Percentiles rank a stretch among this genome's conserved stretches.
phyloP scores from a whole-genome alignment of 352 stramenopile genomes.

The Proteromonas lacertae region DNA sequence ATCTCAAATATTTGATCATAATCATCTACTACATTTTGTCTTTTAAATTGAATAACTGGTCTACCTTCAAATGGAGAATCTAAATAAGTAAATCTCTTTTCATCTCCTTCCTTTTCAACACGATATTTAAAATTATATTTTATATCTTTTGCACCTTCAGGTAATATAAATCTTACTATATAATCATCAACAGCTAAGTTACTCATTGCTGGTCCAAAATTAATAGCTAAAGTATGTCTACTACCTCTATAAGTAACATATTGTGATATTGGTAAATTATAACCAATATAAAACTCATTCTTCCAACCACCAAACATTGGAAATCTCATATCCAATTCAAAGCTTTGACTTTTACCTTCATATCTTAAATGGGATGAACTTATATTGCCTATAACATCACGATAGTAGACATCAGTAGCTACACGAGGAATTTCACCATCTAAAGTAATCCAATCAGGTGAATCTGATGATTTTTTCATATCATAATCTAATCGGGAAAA shows the following conservation, averaged over 20 bases:
- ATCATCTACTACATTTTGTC: constrained; percentile 32
- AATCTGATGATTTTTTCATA: constrained; percentile 15
- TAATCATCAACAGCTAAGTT: constrained; percentile 32
- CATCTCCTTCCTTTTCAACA: constrained; percentile 10
- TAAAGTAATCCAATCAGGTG: constrained; percentile 33
- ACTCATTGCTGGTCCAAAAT: constrained; percentile 37
- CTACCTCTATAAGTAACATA: too few species aligned
- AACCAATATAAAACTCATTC: constrained; percentile 42
- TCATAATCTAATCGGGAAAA: constrained; percentile 46
- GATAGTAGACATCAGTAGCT: constrained; percentile 45
- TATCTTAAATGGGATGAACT: constrained; percentile 31
- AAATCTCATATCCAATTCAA: constrained; percentile 36
- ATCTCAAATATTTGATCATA: constrained; percentile 41
- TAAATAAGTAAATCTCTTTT: neutral
- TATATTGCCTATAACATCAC: constrained; percentile 49
- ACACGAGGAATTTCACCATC: constrained; percentile 23
- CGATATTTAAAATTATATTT: constrained; percentile 28
- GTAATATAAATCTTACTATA: constrained; percentile 40
- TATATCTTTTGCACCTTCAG: constrained; percentile 31
- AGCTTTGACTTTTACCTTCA: constrained; percentile 12
- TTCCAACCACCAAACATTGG: constrained; percentile 47
- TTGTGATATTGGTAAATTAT: constrained; percentile 33
- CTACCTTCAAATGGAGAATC: constrained; percentile 6
- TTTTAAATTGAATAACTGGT: constrained; percentile 30
- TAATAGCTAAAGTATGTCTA: too few species aligned